These are phyloP conservation scores for Rhynchospora tenuis DNA, from an alignment of 176 grass and related monocot species.

Conservation along the genomic window DNA sequence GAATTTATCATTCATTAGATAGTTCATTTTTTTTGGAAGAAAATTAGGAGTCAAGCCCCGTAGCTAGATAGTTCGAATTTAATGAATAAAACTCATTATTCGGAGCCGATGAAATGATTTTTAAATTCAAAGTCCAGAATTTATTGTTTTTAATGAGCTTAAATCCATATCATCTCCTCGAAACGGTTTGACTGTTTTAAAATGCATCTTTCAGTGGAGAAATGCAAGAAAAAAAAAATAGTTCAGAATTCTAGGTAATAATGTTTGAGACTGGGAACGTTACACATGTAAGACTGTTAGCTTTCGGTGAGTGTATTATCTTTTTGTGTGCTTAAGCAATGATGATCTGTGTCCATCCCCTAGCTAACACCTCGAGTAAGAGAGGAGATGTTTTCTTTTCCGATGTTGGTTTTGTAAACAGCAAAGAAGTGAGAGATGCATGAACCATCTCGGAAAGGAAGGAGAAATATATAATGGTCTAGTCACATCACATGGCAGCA, in stretches of 20 bases:
- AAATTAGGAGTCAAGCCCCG: too few relatives aligned
- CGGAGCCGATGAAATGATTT: too few relatives aligned
- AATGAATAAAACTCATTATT: too few relatives aligned
- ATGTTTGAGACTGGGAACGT: slow-evolving; percentile 7
- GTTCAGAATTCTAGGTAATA: slow-evolving; percentile 7
- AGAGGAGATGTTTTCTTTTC: slow-evolving; percentile 15
- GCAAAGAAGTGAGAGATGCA: not conserved
- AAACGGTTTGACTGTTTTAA: not conserved
- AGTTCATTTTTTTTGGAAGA: too few relatives aligned
- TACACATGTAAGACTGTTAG: not conserved
- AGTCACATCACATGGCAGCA: not conserved
- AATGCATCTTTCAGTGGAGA: not conserved
- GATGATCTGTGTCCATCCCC: not conserved
- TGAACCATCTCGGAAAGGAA: slow-evolving; percentile 1
- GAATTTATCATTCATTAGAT: too few relatives aligned
- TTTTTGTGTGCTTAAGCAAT: slow-evolving; percentile 1
- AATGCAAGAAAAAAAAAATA: not conserved
- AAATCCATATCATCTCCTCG: too few relatives aligned
- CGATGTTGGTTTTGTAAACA: slow-evolving; percentile 5
- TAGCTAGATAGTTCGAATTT: too few relatives aligned
- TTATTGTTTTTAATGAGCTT: too few relatives aligned
- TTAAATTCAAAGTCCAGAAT: too few relatives aligned
- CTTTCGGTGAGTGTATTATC: slow-evolving; percentile 8
- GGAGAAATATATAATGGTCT: not conserved
- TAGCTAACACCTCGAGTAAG: not conserved